These are phyloP conservation scores for Corynespora cassiicola DNA, from an alignment of 2,329 filamentous ascomycete genomes.

Conservation along the genomic window DNA sequence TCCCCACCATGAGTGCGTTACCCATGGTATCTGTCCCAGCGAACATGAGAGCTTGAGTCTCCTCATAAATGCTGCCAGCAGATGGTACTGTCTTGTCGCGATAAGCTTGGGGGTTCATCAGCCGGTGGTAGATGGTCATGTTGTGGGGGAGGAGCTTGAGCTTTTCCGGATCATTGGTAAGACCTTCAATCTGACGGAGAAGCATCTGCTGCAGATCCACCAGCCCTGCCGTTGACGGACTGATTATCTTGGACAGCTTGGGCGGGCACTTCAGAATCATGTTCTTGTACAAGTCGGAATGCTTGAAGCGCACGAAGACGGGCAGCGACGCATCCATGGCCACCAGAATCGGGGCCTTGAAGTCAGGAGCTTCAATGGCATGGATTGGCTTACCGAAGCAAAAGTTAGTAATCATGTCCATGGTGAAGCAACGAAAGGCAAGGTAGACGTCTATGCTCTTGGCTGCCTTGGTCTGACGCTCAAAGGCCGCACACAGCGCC, in stretches of 20 bases:
- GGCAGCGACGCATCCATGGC: conserved; percentile 48
- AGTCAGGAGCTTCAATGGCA: conserved; percentile 47
- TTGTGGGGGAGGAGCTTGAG: conserved; percentile 41
- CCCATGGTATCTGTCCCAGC: conserved; percentile 55
- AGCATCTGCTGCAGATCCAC: conserved; percentile 46
- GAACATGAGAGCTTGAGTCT: conserved; percentile 55
- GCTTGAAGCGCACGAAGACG: conserved; percentile 47
- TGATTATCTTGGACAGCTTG: conserved; percentile 42
- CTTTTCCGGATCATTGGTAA: conserved; percentile 36
- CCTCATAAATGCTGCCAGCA: conserved; percentile 48
- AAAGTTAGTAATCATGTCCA: conserved; percentile 41
- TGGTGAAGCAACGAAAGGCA: conserved; percentile 32
- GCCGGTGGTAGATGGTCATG: conserved; percentile 46
- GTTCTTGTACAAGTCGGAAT: conserved; percentile 46
- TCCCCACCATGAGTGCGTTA: conserved; percentile 50
- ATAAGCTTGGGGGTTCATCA: conserved; percentile 41
- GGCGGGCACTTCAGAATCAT: conserved; percentile 47
- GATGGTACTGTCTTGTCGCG: conserved; percentile 39
- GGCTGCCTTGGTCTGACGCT: conserved; percentile 23
- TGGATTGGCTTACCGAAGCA: conserved; percentile 51
- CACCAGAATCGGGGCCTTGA: conserved; percentile 50
- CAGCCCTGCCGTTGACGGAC: conserved; percentile 45
- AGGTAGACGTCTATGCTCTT: conserved; percentile 30
- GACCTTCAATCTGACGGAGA: conserved; percentile 35
- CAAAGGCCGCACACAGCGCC: conserved; percentile 38